A percentile compares a stretch with the other conserved stretches of the same genome.
Conservation (phyloP, 2,329 filamentous ascomycete genomes). For the Diaporthe vexans region DNA sequence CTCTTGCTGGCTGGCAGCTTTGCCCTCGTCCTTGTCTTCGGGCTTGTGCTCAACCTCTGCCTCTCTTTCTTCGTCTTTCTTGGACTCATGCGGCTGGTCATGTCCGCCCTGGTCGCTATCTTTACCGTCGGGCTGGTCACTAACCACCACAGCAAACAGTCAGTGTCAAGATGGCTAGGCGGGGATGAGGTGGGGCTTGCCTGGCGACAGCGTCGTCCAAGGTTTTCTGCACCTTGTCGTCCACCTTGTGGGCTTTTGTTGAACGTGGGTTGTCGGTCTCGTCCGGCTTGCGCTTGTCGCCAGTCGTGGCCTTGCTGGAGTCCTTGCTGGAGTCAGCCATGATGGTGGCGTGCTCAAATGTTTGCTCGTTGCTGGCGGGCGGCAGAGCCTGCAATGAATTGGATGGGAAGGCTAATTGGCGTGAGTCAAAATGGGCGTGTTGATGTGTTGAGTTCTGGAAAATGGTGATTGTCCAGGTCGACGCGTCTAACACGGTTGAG, state of each 20-base stretch:
- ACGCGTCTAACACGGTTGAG: slow-evolving; percentile 14
- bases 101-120: slow-evolving; percentile 46
- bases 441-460: background rate
- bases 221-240: slow-evolving; percentile 37
- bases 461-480: background rate
- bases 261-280: background rate
- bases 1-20: slow-evolving; percentile 17
- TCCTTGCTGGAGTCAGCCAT: background rate
- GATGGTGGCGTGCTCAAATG: background rate
- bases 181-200: background rate
- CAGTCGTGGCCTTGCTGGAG: slow-evolving; percentile 1
- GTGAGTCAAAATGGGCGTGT: background rate
- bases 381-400: background rate
- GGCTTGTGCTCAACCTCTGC: background rate
- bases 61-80: background rate
- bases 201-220: slow-evolving; percentile 35
- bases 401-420: background rate
- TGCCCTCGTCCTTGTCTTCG: slow-evolving; percentile 15
- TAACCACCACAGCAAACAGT: background rate
- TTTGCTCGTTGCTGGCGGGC: background rate
- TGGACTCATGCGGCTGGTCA: slow-evolving; percentile 43
- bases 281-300: slow-evolving; percentile 39
- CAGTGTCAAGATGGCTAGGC: background rate
- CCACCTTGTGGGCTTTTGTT: slow-evolving; percentile 35
- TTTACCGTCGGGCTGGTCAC: slow-evolving; percentile 43